Conservation (phyloP, 306 rosid genomes). For the Malus sylvestris region DNA sequence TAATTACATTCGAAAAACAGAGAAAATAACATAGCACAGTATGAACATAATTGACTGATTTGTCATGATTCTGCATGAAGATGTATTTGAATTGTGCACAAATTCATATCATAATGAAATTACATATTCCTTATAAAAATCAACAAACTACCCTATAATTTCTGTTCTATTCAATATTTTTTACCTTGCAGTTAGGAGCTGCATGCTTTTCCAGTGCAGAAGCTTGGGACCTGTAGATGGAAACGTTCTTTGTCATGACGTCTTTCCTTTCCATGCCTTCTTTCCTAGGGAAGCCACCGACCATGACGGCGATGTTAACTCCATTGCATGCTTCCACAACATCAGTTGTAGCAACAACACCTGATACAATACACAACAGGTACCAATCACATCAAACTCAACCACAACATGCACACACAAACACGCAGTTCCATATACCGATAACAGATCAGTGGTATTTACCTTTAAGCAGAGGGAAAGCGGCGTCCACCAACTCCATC, state of each 20-base stretch:
- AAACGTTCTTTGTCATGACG: conserved; percentile 90
- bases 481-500: conserved; percentile 95
- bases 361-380: conserved; percentile 33
- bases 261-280: conserved; percentile 99
- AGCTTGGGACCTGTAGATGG: conserved; percentile 94
- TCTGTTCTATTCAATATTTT: neutral
- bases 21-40: neutral
- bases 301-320: conserved; percentile 84
- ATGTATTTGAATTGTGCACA: neutral
- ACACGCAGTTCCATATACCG: neutral
- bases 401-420: neutral
- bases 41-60: neutral
- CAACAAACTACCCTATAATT: neutral
- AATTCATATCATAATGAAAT: neutral
- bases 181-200: conserved; percentile 92
- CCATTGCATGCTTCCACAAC: conserved; percentile 95
- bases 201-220: conserved; percentile 92
- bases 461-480: conserved; percentile 91
- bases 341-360: conserved; percentile 98
- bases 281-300: conserved; percentile 99
- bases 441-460: neutral
- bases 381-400: neutral
- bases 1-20: neutral
- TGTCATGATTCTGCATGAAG: neutral
- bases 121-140: neutral